phyloP scores from a whole-genome alignment of 176 grass and related monocot species.

The Oryza meyeriana region DNA sequence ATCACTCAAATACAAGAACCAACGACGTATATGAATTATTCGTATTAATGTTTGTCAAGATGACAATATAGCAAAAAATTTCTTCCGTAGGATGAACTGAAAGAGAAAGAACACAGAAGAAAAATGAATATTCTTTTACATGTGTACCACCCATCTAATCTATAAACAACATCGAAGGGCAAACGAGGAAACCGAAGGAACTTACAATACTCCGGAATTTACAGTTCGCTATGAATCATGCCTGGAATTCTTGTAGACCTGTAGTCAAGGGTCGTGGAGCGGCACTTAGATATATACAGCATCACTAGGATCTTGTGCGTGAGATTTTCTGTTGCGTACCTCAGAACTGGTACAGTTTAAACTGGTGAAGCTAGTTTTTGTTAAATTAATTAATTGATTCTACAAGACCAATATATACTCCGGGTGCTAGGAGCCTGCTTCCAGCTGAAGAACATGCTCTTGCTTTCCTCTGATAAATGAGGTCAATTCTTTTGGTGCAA shows the following conservation, averaged over 20 bases:
- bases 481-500: slow-evolving; percentile 70
- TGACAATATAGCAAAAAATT: neutral
- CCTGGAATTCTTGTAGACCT: slow-evolving; percentile 23
- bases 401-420: slow-evolving; percentile 12
- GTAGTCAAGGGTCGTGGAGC: neutral
- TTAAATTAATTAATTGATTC: slow-evolving; percentile 45
- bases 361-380: slow-evolving; percentile 28
- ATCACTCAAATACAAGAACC: neutral
- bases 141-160: slow-evolving; percentile 39
- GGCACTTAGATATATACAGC: slow-evolving; percentile 35
- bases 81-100: neutral
- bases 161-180: slow-evolving; percentile 20
- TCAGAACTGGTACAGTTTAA: slow-evolving; percentile 20
- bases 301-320: slow-evolving; percentile 28
- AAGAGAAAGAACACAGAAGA: neutral
- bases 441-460: slow-evolving; percentile 59
- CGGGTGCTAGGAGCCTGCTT: slow-evolving; percentile 50
- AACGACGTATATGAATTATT: slow-evolving; percentile 11
- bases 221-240: slow-evolving; percentile 32
- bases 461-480: slow-evolving; percentile 72
- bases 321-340: slow-evolving; percentile 24
- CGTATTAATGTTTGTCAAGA: slow-evolving; percentile 12
- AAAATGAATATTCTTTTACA: slow-evolving; percentile 21
- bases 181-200: slow-evolving; percentile 7
- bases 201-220: slow-evolving; percentile 31